Evolutionary conservation across 306 rosid genomes (phyloP).

Genomic region (Albizia julibrissin): DNA sequence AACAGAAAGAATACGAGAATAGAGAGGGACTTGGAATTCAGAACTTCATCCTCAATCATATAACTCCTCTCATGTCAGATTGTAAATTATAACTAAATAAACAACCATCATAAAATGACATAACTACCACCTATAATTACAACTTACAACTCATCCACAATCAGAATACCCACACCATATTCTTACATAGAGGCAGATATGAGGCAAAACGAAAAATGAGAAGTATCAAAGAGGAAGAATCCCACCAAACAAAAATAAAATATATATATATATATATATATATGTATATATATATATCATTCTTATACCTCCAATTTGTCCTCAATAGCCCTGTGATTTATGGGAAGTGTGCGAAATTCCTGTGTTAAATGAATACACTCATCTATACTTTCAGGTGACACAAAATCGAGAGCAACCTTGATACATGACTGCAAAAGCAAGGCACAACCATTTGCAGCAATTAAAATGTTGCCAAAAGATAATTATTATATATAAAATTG

Average conservation of each 20-base stretch:
- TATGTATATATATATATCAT: no score
- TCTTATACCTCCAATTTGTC: slow-evolving; percentile 76
- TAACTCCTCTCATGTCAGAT: not conserved
- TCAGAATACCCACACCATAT: not conserved
- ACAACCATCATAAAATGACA: not conserved
- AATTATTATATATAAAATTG: not conserved
- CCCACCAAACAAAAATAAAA: not conserved
- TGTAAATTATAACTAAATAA: not conserved
- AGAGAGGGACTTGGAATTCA: not conserved
- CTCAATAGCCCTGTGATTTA: slow-evolving; percentile 61
- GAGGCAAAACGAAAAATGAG: not conserved
- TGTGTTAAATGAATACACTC: slow-evolving; percentile 78
- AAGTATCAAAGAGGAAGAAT: not conserved
- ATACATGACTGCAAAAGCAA: slow-evolving; percentile 68
- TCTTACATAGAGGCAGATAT: not conserved
- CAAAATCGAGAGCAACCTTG: slow-evolving; percentile 85
- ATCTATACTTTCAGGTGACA: slow-evolving; percentile 81
- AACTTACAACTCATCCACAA: not conserved
- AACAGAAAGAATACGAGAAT: not conserved
- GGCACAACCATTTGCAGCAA: not conserved
- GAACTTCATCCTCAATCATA: not conserved
- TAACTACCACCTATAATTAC: not conserved
- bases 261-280: no score
- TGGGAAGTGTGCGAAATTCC: slow-evolving; percentile 78
- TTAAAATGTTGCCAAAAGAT: not conserved